A percentile compares a stretch with the other conserved stretches of the same genome.
Evolutionary conservation across 2,329 filamentous ascomycete species (phyloP).

Genomic region (Fusarium protoensiforme): DNA sequence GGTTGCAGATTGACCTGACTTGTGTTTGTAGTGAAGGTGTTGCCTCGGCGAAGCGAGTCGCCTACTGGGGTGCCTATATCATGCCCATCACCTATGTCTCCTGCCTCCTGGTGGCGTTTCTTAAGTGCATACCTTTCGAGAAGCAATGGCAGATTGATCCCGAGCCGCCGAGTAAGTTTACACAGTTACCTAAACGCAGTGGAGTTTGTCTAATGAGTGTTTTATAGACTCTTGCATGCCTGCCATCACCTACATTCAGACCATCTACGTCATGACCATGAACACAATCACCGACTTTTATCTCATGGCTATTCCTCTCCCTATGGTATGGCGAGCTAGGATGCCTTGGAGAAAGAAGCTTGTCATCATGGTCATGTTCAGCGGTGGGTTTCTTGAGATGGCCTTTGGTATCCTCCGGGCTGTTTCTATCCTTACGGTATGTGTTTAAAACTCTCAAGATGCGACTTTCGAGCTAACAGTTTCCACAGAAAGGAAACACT

Average conservation of each 20-base stretch:
- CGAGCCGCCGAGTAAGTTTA: slow-evolving; percentile 6
- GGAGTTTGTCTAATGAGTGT: not conserved
- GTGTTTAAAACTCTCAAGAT: not conserved
- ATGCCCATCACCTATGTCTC: slow-evolving; percentile 15
- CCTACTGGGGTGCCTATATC: slow-evolving; percentile 8
- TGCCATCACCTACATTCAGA: slow-evolving; percentile 12
- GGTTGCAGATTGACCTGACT: not conserved
- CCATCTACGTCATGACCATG: slow-evolving; percentile 12
- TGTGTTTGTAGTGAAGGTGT: slow-evolving; percentile 1
- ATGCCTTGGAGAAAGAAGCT: slow-evolving; percentile 15
- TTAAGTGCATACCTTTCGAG: slow-evolving; percentile 19
- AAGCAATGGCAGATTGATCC: slow-evolving; percentile 17
- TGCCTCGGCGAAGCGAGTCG: slow-evolving; percentile 2
- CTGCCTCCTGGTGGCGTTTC: slow-evolving; percentile 9
- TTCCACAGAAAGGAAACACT: slow-evolving; percentile 13
- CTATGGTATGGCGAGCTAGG: slow-evolving; percentile 7
- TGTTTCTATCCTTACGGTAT: slow-evolving; percentile 6
- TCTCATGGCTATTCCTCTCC: slow-evolving; percentile 12
- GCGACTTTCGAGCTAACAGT: not conserved
- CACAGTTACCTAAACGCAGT: not conserved
- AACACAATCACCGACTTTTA: slow-evolving; percentile 14
- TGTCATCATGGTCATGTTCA: slow-evolving; percentile 9
- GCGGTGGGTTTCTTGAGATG: slow-evolving; percentile 12
- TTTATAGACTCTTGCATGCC: slow-evolving; percentile 6
- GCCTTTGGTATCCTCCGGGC: slow-evolving; percentile 3